Evolutionary conservation across 2,329 filamentous ascomycete species (phyloP).

Genomic region (Aspergillus sp.): DNA sequence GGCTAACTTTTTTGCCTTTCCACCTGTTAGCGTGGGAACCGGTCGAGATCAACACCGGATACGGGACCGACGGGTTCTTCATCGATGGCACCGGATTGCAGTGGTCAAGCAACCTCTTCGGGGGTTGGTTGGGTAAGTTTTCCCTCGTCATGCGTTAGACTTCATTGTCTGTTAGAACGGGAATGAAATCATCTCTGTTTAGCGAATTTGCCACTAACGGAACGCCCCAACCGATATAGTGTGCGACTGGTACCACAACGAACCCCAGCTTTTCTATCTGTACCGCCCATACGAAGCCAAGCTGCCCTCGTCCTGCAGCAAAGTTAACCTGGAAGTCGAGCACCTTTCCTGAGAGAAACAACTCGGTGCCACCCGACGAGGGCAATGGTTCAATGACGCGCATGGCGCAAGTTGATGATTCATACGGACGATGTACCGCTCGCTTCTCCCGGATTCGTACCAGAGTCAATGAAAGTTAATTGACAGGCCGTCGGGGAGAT

Average conservation of each 20-base stretch:
- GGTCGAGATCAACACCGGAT: constrained; percentile 36
- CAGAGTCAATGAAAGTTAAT: not conserved
- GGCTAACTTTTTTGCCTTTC: constrained; percentile 1
- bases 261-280: constrained; percentile 41
- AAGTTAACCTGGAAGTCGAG: constrained; percentile 29
- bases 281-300: constrained; percentile 21
- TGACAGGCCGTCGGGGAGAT: not conserved
- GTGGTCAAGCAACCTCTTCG: constrained; percentile 30
- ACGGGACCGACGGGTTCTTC: constrained; percentile 31
- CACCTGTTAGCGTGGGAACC: constrained; percentile 34
- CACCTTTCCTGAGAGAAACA: constrained; percentile 20
- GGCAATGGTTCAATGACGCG: constrained; percentile 15
- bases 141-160: not conserved
- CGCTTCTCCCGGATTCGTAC: not conserved
- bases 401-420: constrained; percentile 16
- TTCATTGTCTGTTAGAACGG: not conserved
- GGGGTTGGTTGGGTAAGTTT: constrained; percentile 41
- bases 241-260: constrained; percentile 42
- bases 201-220: constrained; percentile 5
- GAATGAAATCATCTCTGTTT: not conserved
- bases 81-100: constrained; percentile 27
- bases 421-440: constrained; percentile 2
- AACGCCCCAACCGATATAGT: constrained; percentile 21
- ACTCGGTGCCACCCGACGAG: constrained; percentile 2
- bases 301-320: constrained; percentile 35